Evolutionary conservation across 192 early-diverging fungal species (phyloP).

Genomic region (Gryganskiella cystojenkinii): DNA sequence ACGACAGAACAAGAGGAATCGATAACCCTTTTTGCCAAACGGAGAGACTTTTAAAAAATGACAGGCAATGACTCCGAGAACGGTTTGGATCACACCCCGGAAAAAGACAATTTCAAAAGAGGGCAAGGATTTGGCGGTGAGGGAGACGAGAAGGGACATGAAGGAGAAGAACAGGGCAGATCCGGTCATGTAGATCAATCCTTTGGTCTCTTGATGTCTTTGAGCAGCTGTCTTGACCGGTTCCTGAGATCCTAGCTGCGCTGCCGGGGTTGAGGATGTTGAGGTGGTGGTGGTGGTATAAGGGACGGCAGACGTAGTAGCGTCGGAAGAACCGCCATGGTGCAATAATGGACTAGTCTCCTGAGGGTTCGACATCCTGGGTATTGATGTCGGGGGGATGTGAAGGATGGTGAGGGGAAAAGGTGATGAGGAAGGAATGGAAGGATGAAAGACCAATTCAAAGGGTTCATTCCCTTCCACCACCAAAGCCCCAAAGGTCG

Average conservation of each 20-base stretch:
- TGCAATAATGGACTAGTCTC: constrained; percentile 32
- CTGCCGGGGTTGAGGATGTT: constrained; percentile 15
- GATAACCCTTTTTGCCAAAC: constrained; percentile 60
- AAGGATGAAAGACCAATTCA: not conserved
- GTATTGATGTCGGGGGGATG: not conserved
- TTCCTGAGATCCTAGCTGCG: not conserved
- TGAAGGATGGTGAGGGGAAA: not conserved
- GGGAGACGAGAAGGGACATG: constrained; percentile 80
- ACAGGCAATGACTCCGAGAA: constrained; percentile 68
- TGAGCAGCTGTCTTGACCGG: constrained; percentile 7
- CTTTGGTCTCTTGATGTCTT: constrained; percentile 53
- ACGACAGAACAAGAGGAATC: constrained; percentile 70
- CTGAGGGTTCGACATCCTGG: constrained; percentile 1
- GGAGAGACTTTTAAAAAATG: constrained; percentile 60
- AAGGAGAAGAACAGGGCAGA: constrained; percentile 78
- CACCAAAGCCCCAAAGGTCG: too few relatives aligned
- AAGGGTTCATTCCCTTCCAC: too few relatives aligned
- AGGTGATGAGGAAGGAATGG: not conserved
- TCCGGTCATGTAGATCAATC: constrained; percentile 67
- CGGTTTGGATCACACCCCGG: constrained; percentile 74
- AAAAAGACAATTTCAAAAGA: constrained; percentile 79
- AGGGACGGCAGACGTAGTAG: not conserved
- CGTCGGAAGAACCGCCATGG: not conserved
- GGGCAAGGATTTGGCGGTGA: constrained; percentile 66
- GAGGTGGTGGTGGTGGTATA: not conserved